Evolutionary conservation across 139 green algal species (phyloP), one percentile per base, ranked within the genome.

Genomic region (Chlorella sp.): DNA sequence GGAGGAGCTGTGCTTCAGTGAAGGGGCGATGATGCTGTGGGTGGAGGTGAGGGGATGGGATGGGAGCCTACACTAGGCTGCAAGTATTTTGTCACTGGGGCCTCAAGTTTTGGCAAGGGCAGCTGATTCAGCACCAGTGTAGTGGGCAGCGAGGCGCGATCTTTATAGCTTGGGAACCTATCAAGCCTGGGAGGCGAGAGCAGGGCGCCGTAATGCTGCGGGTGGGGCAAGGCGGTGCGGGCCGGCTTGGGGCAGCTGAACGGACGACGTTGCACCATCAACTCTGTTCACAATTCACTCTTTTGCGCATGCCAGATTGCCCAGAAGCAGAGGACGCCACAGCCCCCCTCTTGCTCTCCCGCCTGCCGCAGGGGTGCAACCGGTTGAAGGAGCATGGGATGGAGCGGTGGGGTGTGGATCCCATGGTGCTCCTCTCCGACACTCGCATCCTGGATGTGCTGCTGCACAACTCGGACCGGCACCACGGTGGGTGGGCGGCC

Each of bases 361-460:
- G n/a, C 80, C 32, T 40, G 7, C 36, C 3, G 84, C 84, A 88
- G 84, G 79, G 86, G 81, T 86, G 85, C 30, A 87, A 89, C 28
- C 82, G 93, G 90, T 88, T 96, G 24, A 89, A 90, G 57, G 66
- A 71, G 28, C 79, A 90, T 37, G 39, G 81, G 16, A 48, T 53
- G 57, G 5, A 73, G 4, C 39, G 77, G 61, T 96, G 94, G 94
- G 91, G 81, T 79, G 77, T 93, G 14, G 36, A 64, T 40, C 81
- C 95, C 16, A 79, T 92, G 7, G 87, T 90, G 22, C 84, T 98
- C 69, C 93, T 98, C 34, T 95, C 90, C 19, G 93, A 98, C 92
- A 96, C 96, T 14, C 92, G 96, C 75, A 95, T 98, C 37, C 91
- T 98, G 85, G 96, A 98, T 91, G 94, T 96, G 79, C 95, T 98